Evolutionary conservation across 805 yeast genomes (phyloP).

Genomic region (Suhomyces kilbournensis): DNA sequence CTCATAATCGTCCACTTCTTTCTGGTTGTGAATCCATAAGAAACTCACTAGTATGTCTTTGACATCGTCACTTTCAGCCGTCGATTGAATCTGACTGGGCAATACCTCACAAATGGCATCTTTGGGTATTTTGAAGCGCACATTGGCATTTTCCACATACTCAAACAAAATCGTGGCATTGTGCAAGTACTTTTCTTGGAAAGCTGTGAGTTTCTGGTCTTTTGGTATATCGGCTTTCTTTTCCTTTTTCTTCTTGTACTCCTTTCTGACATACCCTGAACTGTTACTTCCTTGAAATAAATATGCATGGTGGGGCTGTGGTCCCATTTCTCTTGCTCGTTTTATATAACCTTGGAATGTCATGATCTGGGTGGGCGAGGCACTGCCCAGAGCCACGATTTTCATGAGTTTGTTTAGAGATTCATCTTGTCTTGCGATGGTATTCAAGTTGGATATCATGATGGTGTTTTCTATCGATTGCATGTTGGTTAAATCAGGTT

Average conservation of each 20-base stretch:
- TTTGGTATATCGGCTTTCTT: slow-evolving; percentile 18
- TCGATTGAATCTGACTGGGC: slow-evolving; percentile 13
- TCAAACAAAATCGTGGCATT: slow-evolving; percentile 81
- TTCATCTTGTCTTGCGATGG: slow-evolving; percentile 73
- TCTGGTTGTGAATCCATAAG: slow-evolving; percentile 49
- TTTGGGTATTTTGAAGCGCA: slow-evolving; percentile 72
- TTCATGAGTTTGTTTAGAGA: slow-evolving; percentile 73
- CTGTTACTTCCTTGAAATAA: slow-evolving; percentile 14
- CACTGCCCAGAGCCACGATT: slow-evolving; percentile 80
- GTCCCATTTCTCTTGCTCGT: slow-evolving; percentile 75
- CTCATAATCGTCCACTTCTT: slow-evolving; percentile 48
- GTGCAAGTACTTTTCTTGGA: slow-evolving; percentile 66
- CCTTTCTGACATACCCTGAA: slow-evolving; percentile 6
- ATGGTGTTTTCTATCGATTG: slow-evolving; percentile 65
- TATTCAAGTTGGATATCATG: slow-evolving; percentile 81
- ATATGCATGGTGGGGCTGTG: slow-evolving; percentile 40
- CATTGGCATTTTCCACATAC: slow-evolving; percentile 73
- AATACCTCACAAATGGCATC: slow-evolving; percentile 67
- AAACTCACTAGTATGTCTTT: slow-evolving; percentile 48
- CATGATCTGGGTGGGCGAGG: slow-evolving; percentile 65
- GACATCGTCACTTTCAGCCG: slow-evolving; percentile 14
- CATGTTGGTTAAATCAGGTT: slow-evolving; percentile 31
- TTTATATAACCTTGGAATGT: slow-evolving; percentile 80
- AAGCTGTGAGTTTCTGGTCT: slow-evolving; percentile 67
- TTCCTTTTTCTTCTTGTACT: slow-evolving; percentile 9